Base-by-base conservation (phyloP, 2,329 filamentous ascomycete species). In the Cryphonectria parasitica region DNA sequence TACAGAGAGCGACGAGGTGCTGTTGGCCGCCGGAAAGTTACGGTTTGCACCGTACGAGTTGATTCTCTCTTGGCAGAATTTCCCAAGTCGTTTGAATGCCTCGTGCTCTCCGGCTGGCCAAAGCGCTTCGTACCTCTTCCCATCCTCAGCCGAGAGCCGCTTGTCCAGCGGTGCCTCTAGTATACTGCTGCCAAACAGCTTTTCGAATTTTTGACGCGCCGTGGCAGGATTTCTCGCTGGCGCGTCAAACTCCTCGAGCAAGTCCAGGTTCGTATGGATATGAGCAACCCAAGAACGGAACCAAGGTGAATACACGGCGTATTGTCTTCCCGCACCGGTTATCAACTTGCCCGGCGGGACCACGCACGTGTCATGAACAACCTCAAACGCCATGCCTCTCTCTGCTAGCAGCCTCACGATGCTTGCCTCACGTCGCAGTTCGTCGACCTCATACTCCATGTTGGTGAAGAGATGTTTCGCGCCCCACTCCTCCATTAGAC, bases 361-460 rank as follows among this genome's bases (percentile, higher is more conserved):
- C 0, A 97, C 88, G 74, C 94, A 96, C 5, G 92, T 93, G 79
- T 97, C 95, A 72, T 95, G 92, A 1, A 91, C 84, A 0, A 90
- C 87, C n/a, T 90, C 86, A 74, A 97, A 90, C 1, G 87, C 85
- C 63, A 95, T 88, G 0, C 88, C 90, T 17, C 86, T 87, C 22
- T 89, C 84, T 0, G 91, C 80, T 71, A 91, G 88, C 56, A 84
- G 79, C 39, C 83, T 85, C 0, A 93, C 85, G 76, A 97, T 81
- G 39, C 83, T 84, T 0, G 90, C 89, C 76, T 98, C 95, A 7
- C 94, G 86, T 60, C 94, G 85, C 70, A 97, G 81, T 81, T 97
- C 95, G 77, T 98, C 95, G 0, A 97, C 93, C 79, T 97, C 95
- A 76, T 97, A 97, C 78, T 97, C 94, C 70, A 94, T 89, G 77